A percentile compares a stretch with the other conserved stretches of the same genome.
These are phyloP conservation scores for Umbelopsis ramanniana DNA, from an alignment of 192 early-diverging fungal genomes.

Conservation along the genomic window DNA sequence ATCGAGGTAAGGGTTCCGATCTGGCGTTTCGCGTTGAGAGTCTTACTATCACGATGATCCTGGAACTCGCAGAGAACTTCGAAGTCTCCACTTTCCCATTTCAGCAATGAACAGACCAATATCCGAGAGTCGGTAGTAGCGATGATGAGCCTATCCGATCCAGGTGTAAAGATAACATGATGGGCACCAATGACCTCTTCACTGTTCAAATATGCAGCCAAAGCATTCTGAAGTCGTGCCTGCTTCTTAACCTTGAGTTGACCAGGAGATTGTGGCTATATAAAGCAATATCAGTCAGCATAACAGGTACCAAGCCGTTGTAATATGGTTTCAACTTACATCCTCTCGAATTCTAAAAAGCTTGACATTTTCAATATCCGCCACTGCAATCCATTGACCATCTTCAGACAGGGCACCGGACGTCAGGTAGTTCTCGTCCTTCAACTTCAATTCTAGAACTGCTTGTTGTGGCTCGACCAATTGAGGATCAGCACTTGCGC, in stretches of 20 bases:
- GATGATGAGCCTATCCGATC: slow-evolving; percentile 74
- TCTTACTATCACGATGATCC: slow-evolving; percentile 62
- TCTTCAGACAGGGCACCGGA: slow-evolving; percentile 79
- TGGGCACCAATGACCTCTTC: slow-evolving; percentile 59
- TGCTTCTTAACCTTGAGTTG: slow-evolving; percentile 52
- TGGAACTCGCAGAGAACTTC: slow-evolving; percentile 67
- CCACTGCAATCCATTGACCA: slow-evolving; percentile 82
- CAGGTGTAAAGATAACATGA: slow-evolving; percentile 77
- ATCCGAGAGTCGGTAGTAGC: slow-evolving; percentile 79
- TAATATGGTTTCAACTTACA: slow-evolving; percentile 37
- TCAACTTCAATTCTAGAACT: slow-evolving; percentile 78
- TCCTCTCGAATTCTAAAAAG: slow-evolving; percentile 63
- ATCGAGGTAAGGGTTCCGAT: slow-evolving; percentile 68
- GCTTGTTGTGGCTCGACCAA: slow-evolving; percentile 68
- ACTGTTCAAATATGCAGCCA: slow-evolving; percentile 35
- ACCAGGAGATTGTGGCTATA: slow-evolving; percentile 31
- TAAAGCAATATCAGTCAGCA: not conserved
- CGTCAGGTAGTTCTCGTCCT: slow-evolving; percentile 69
- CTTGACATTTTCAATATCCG: slow-evolving; percentile 73
- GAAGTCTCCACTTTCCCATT: slow-evolving; percentile 62
- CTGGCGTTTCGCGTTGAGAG: slow-evolving; percentile 47
- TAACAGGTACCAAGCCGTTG: not conserved
- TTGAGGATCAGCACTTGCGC: slow-evolving; percentile 50
- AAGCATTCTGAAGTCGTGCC: slow-evolving; percentile 39
- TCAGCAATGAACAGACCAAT: slow-evolving; percentile 73